phyloP scores from a whole-genome alignment of 2,329 filamentous ascomycete genomes.

The Neonectria magnoliae region DNA sequence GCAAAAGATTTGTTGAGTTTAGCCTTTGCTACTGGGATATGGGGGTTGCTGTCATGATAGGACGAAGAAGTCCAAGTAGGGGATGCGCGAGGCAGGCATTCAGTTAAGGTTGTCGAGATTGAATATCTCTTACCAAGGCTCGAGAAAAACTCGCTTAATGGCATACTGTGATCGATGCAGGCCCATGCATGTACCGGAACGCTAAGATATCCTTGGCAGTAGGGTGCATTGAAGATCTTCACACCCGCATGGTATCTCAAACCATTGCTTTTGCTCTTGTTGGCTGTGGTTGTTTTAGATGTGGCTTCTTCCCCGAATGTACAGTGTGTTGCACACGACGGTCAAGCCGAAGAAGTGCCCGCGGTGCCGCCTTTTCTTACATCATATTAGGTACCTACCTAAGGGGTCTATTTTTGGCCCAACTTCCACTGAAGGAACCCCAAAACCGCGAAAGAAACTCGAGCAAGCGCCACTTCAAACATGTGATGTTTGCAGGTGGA shows the following conservation, averaged over 20 bases:
- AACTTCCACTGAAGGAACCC: neutral
- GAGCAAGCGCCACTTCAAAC: neutral
- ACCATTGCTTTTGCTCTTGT: neutral
- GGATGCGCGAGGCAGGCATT: neutral
- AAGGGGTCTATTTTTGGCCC: neutral
- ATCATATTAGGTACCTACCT: constrained; percentile 13
- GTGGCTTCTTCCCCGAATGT: neutral
- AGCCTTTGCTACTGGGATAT: neutral
- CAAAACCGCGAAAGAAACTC: neutral
- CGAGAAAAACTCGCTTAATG: constrained; percentile 3
- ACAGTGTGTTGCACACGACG: neutral
- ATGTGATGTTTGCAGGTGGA: neutral
- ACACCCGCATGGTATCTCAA: constrained; percentile 11
- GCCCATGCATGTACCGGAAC: constrained; percentile 7
- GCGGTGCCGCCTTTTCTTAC: neutral
- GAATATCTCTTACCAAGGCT: neutral
- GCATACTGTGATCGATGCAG: constrained; percentile 1
- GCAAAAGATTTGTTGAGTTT: neutral
- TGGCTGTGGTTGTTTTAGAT: neutral
- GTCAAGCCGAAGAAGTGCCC: neutral
- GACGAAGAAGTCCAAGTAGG: neutral
- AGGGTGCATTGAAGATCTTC: constrained; percentile 11
- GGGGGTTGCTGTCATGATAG: neutral
- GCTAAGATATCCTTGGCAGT: constrained; percentile 8
- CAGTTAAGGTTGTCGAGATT: neutral